Conservation (phyloP, 2,329 filamentous ascomycete genomes). For the Laburnicola sp. region DNA sequence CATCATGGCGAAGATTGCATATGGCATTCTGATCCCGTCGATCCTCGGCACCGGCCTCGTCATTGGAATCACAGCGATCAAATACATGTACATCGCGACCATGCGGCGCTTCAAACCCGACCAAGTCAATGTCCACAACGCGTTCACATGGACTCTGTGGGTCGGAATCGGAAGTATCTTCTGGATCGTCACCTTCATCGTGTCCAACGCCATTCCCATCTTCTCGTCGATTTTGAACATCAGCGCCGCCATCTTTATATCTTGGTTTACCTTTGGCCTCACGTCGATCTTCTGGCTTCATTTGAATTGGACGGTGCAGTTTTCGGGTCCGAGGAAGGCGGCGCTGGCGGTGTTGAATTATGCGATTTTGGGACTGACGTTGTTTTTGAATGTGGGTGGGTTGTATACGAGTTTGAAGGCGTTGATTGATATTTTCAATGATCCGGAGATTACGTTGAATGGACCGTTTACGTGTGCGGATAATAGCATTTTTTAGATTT, state of each 20-base stretch:
- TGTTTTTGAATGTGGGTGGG: conserved; percentile 31
- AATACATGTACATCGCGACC: conserved; percentile 17
- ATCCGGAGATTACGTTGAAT: conserved; percentile 27
- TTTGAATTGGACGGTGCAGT: conserved; percentile 32
- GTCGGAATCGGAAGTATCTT: conserved; percentile 28
- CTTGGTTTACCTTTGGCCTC: conserved; percentile 35
- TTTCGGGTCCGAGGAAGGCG: conserved; percentile 25
- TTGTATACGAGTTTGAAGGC: conserved; percentile 32
- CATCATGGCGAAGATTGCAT: conserved; percentile 29
- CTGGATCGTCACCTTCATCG: conserved; percentile 33
- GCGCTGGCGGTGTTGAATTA: conserved; percentile 25
- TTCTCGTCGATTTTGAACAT: conserved; percentile 34
- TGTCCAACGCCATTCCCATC: conserved; percentile 34
- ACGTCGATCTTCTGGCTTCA: conserved; percentile 37
- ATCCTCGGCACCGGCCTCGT: conserved; percentile 30
- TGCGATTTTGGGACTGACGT: conserved; percentile 25
- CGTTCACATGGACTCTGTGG: conserved; percentile 25
- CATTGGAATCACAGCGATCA: conserved; percentile 7
- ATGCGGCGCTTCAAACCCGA: conserved; percentile 24
- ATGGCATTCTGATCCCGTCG: conserved; percentile 26
- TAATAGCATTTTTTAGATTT: conserved; percentile 16
- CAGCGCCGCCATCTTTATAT: conserved; percentile 27
- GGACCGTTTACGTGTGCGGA: conserved; percentile 36
- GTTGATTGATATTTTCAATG: conserved; percentile 27
- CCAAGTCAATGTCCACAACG: conserved; percentile 17